A percentile compares a stretch with the other conserved stretches of the same genome.
phyloP scores from a whole-genome alignment of 352 stramenopile genomes.

The Globisporangium okanoganense region DNA sequence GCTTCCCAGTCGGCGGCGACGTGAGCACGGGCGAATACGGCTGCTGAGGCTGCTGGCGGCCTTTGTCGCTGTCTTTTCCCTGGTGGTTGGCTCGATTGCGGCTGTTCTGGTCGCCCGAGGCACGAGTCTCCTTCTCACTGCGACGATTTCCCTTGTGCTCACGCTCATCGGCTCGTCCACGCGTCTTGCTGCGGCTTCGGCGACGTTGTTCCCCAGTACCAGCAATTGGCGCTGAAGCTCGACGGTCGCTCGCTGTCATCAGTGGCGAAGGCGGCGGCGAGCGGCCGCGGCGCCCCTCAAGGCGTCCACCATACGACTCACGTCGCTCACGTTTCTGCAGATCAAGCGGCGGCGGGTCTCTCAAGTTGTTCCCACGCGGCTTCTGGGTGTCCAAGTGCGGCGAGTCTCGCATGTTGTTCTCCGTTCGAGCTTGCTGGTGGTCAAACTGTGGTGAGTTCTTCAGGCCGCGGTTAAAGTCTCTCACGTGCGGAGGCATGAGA shows the following conservation, averaged over 20 bases:
- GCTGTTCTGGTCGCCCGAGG: conserved; percentile 34
- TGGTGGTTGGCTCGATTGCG: conserved; percentile 27
- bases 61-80: conserved; percentile 14
- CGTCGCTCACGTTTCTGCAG: not conserved
- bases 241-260: conserved; percentile 13
- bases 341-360: conserved; percentile 4
- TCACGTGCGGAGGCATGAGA: not conserved
- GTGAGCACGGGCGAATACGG: conserved; percentile 1
- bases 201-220: conserved; percentile 4
- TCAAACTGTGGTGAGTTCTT: conserved; percentile 5
- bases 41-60: not conserved
- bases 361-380: not conserved
- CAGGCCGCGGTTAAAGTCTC: conserved; percentile 3
- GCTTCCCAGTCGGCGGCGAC: conserved; percentile 13
- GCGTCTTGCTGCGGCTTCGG: conserved; percentile 8
- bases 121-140: conserved; percentile 23
- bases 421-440: not conserved
- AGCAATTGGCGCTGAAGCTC: not conserved
- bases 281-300: conserved; percentile 6
- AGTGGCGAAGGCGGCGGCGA: conserved; percentile 29
- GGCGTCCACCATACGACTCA: conserved; percentile 5
- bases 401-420: not conserved
- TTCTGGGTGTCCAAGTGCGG: not conserved
- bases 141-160: conserved; percentile 7
- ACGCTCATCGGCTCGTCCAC: conserved; percentile 1